Conservation (phyloP, 371 early-diverging fungal genomes). For the Nematocida sp. region DNA sequence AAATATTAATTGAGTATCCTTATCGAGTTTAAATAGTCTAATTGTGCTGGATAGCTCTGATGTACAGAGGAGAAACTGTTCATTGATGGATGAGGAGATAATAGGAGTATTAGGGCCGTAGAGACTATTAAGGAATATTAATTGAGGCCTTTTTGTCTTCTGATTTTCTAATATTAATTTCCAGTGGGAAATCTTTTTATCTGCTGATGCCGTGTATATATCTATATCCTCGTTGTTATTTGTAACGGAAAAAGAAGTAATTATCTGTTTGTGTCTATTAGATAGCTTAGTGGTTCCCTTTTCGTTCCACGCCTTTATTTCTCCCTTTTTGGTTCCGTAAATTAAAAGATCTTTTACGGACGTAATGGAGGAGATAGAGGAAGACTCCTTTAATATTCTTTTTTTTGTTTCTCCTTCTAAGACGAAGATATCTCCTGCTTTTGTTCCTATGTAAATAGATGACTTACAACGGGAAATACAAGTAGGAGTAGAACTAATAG, state of each 20-base stretch:
- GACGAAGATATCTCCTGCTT: conserved; percentile 33
- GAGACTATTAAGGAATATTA: conserved; percentile 38
- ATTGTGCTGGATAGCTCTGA: conserved; percentile 26
- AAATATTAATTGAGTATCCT: conserved; percentile 47
- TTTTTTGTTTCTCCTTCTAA: background rate
- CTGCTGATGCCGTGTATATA: conserved; percentile 19
- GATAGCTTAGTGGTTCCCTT: background rate
- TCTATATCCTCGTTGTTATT: conserved; percentile 29
- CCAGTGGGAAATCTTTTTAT: conserved; percentile 18
- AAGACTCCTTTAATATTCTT: conserved; percentile 2
- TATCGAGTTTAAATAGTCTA: conserved; percentile 18
- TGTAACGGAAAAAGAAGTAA: background rate
- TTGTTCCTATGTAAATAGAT: background rate
- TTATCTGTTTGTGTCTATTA: conserved; percentile 11
- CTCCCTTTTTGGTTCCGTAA: conserved; percentile 23
- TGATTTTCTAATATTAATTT: conserved; percentile 18
- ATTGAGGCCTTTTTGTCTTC: background rate
- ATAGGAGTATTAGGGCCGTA: conserved; percentile 43
- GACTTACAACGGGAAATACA: background rate
- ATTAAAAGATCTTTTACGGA: conserved; percentile 4
- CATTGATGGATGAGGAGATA: conserved; percentile 5
- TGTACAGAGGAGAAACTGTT: conserved; percentile 35
- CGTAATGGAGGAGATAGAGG: conserved; percentile 7
- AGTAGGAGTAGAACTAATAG: conserved; percentile 26
- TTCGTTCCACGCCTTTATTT: background rate